phyloP scores from a whole-genome alignment of 176 grass and related monocot species.

The Carex parvula region DNA sequence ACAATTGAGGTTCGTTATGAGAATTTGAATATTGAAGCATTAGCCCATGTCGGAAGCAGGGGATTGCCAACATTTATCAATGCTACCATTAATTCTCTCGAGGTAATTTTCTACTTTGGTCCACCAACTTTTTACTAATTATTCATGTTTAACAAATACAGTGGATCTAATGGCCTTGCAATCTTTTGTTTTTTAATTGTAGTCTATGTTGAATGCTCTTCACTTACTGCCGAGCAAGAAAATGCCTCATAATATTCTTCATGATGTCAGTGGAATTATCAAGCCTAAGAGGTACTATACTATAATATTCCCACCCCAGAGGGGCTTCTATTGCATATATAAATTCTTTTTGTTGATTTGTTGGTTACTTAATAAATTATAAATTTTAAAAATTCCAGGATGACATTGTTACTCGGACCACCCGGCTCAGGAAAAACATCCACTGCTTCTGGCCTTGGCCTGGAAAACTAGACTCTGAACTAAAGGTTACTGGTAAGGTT shows the following conservation, averaged over 20 bases:
- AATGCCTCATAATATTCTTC: slow-evolving; percentile 46
- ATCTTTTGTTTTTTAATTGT: not conserved
- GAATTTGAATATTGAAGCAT: slow-evolving; percentile 47
- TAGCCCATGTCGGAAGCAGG: slow-evolving; percentile 44
- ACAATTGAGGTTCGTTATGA: slow-evolving; percentile 54
- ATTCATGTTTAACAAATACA: too few relatives aligned
- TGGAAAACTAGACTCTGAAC: slow-evolving; percentile 46
- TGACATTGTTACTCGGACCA: slow-evolving; percentile 58
- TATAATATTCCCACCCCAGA: not conserved
- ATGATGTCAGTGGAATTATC: slow-evolving; percentile 54
- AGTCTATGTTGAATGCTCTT: slow-evolving; percentile 39
- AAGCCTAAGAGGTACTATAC: slow-evolving; percentile 48
- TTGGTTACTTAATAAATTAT: not conserved
- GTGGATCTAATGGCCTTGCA: too few relatives aligned
- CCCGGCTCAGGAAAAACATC: slow-evolving; percentile 57
- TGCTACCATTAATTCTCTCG: slow-evolving; percentile 40
- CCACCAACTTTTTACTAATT: not conserved
- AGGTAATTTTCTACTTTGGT: slow-evolving; percentile 33
- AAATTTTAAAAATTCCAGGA: slow-evolving; percentile 32
- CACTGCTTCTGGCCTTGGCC: slow-evolving; percentile 53
- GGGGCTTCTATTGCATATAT: not conserved
- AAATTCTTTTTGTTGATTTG: not conserved
- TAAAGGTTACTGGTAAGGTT: slow-evolving; percentile 52
- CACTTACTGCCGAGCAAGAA: slow-evolving; percentile 47
- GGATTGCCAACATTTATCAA: slow-evolving; percentile 57